Evolutionary conservation across 352 stramenopile species (phyloP), one percentile per base, ranked within the genome.

Genomic region (Phytophthora nicotianae): DNA sequence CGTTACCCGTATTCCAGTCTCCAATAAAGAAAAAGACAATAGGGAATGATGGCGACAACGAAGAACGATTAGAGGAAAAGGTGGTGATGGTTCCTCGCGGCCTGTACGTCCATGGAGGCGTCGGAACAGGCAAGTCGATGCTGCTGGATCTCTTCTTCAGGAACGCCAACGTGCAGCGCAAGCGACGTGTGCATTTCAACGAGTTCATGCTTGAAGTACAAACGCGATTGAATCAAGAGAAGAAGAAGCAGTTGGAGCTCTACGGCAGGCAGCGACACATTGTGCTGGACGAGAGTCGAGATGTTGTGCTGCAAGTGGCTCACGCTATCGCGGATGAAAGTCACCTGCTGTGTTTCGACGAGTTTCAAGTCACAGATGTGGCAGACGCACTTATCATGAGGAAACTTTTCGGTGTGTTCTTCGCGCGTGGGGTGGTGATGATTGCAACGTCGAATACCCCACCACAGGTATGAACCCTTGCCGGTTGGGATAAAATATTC

Each of bases 361-460:
- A 99, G 81, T 99, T 99, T 68, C 96, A 99, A 85, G 90, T 99
- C 16, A 98, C 92, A 1, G 96, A 99, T 74, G 93, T 99, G 61
- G 96, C 93, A 2, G 95, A 99, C 74, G 97, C 97, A 26, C 84
- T 99, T 61, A 98, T 99, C 68, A 89, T 99, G 81, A 83, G 83
- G 56, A 96, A 98, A 73, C 74, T 99, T 21, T 99, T 99, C 62
- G 72, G 75, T 11, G 81, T 93, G 6, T 78, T 99, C 37, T 99
- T 97, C 63, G 57, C 66, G 7, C 68, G 76, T 26, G 96, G 96
- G 27, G 89, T 96, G 0, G 93, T 99, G 17, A 81, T 99, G 40
- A 89, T 99, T 6, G 93, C 97, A 7, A 99, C 97, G 8, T 98
- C 91, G 29, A 99, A 99, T 79, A 91, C 91, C 20, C 74, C 77